Evolutionary conservation across 2,329 filamentous ascomycete species (phyloP).

Genomic region (Amesomyces nigricolor): DNA sequence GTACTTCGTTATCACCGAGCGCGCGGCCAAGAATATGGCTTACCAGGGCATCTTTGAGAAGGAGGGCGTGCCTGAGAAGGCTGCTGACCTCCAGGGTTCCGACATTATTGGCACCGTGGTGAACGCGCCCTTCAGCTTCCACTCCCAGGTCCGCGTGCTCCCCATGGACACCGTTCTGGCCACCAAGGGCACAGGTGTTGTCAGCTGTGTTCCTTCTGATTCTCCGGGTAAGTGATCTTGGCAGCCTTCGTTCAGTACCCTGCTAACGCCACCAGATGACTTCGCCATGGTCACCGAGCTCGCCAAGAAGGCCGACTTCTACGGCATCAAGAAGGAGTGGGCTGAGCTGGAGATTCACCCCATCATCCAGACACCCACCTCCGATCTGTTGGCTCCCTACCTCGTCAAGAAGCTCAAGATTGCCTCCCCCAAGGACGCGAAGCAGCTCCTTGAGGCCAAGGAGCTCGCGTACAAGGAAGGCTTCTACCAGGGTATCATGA

Average conservation of each 20-base stretch:
- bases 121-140: slow-evolving; percentile 79
- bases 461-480: slow-evolving; percentile 96
- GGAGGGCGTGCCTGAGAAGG: slow-evolving; percentile 69
- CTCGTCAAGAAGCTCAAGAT: slow-evolving; percentile 94
- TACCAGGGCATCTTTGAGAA: slow-evolving; percentile 81
- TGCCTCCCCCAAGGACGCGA: slow-evolving; percentile 88
- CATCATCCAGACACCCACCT: slow-evolving; percentile 84
- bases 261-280: slow-evolving; percentile 53
- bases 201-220: slow-evolving; percentile 92
- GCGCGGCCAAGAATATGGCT: slow-evolving; percentile 86
- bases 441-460: slow-evolving; percentile 87
- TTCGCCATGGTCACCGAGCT: slow-evolving; percentile 85
- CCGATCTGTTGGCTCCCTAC: slow-evolving; percentile 74
- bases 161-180: slow-evolving; percentile 93
- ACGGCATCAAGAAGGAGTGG: slow-evolving; percentile 96
- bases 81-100: slow-evolving; percentile 68
- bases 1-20: slow-evolving; percentile 77
- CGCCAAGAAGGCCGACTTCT: slow-evolving; percentile 91
- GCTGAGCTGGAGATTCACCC: slow-evolving; percentile 83
- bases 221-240: slow-evolving; percentile 48
- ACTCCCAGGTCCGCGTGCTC: slow-evolving; percentile 78
- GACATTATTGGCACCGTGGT: slow-evolving; percentile 84
- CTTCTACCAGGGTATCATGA: slow-evolving; percentile 87
- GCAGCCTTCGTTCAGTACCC: background rate
- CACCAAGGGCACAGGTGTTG: slow-evolving; percentile 92